A percentile compares a stretch with the other conserved stretches of the same genome.
These are phyloP conservation scores for Cystobasidium onofrii DNA, from an alignment of 768 basidiomycete genomes.

Conservation along the genomic window DNA sequence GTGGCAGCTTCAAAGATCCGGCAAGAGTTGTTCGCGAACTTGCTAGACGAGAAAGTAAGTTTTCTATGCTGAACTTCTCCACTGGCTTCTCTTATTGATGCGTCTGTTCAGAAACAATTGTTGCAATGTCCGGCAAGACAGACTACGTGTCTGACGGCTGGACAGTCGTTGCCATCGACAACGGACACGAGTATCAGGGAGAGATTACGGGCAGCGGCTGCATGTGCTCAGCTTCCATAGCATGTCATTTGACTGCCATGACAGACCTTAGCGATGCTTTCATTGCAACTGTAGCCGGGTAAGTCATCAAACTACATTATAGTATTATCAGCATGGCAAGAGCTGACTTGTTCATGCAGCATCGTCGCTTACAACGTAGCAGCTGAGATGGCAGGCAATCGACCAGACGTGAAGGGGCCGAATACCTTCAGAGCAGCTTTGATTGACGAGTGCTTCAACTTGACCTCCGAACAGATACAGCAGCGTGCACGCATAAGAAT, in stretches of 20 bases:
- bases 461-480: constrained; percentile 42
- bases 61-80: too few species aligned
- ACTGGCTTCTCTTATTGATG: too few species aligned
- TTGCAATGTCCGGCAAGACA: constrained; percentile 67
- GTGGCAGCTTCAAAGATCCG: constrained; percentile 68
- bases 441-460: constrained; percentile 55
- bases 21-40: constrained; percentile 59
- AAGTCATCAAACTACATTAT: background rate
- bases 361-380: constrained; percentile 15
- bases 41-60: constrained; percentile 67
- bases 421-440: constrained; percentile 60
- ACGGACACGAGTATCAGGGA: constrained; percentile 66
- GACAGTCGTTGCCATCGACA: constrained; percentile 59
- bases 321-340: background rate
- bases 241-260: background rate
- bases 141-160: constrained; percentile 81
- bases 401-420: constrained; percentile 54
- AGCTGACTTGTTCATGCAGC: background rate
- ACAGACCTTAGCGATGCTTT: background rate
- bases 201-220: constrained; percentile 87
- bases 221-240: constrained; percentile 46
- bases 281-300: background rate
- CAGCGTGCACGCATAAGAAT: background rate
- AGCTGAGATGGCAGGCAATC: constrained; percentile 52
- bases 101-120: constrained; percentile 57